Base-by-base conservation (phyloP, 2,329 filamentous ascomycete species). In the Sclerotinia borealis region DNA sequence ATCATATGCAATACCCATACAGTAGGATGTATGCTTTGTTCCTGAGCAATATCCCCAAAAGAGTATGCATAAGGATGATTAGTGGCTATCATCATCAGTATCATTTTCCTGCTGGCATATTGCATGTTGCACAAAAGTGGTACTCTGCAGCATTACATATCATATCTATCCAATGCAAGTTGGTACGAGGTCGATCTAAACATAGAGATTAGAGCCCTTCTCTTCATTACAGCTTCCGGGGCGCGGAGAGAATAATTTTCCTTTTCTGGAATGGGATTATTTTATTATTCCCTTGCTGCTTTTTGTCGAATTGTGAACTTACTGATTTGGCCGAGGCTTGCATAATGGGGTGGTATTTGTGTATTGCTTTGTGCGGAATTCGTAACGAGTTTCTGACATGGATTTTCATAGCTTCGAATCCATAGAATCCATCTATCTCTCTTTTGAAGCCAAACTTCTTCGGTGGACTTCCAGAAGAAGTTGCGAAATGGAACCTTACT, bases 381-480 rank as follows among this genome's bases (percentile, higher is more conserved):
- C 25, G 19, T 31, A 31, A 22, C 19, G 27, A 43, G 17, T 45
- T 22, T 22, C 52, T 43, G 27, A 45, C 39, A 45, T 45, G 39
- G 52, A 25, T 56, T 43, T 43, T 54, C 15, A 34, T 17, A 22
- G 3, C 27, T 25, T n/a, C 4, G 13, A n/a, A 36, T 31, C 49
- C 19, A 51, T 36, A 43, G 11, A 41, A 56, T 34, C 39, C 48
- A 56, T 56, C 34, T 34, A 37, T 56, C 43, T n/a, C n/a, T n/a
- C n/a, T n/a, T n/a, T n/a, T 59, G 19, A 29, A 50, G 52, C 52
- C 45, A 60, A 17, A 15, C 25, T 49, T 48, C 59, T 63, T 61
- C 68, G 66, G 68, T 67, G 22, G 55, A 66, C 55, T 70, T 70
- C 68, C 67, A 69, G 67, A 70, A 68, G 47, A 34, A 68, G 66